phyloP scores from a whole-genome alignment of 441 rosid genomes.

The Erysimum cheiri region DNA sequence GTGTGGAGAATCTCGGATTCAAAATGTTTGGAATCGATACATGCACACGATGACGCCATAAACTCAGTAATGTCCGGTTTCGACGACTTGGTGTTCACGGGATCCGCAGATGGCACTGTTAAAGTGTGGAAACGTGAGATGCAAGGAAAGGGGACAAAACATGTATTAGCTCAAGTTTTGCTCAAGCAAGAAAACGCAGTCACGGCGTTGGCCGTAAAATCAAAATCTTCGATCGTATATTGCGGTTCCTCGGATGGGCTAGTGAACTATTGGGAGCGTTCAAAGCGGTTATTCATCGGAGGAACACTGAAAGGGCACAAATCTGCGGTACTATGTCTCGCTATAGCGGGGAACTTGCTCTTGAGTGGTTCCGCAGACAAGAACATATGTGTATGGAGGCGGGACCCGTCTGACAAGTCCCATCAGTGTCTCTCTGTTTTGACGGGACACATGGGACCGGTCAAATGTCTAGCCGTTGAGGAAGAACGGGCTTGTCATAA shows the following conservation, averaged over 20 bases:
- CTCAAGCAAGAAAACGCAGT: conserved; percentile 63
- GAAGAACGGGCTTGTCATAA: conserved; percentile 41
- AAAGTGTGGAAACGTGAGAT: conserved; percentile 65
- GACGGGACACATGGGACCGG: conserved; percentile 66
- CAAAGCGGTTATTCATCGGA: conserved; percentile 45
- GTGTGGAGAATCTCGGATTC: conserved; percentile 61
- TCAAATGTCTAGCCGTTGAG: conserved; percentile 61
- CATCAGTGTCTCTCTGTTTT: conserved; percentile 57
- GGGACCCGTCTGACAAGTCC: conserved; percentile 54
- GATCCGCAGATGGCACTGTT: conserved; percentile 69
- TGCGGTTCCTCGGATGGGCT: conserved; percentile 67
- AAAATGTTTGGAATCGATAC: conserved; percentile 61
- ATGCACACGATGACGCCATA: conserved; percentile 66
- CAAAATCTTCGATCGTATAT: conserved; percentile 47
- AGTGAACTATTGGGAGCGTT: conserved; percentile 61
- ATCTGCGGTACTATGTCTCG: conserved; percentile 58
- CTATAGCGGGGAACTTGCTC: conserved; percentile 54
- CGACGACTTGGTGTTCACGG: conserved; percentile 60
- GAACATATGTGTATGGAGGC: conserved; percentile 67
- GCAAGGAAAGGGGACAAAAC: conserved; percentile 51
- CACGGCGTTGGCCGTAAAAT: conserved; percentile 54
- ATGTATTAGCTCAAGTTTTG: conserved; percentile 52
- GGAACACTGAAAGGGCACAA: conserved; percentile 61
- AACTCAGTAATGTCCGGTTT: conserved; percentile 56
- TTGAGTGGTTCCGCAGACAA: conserved; percentile 67